Evolutionary conservation across 2,329 filamentous ascomycete species (phyloP).

Genomic region (Hymenoscyphus scutula): DNA sequence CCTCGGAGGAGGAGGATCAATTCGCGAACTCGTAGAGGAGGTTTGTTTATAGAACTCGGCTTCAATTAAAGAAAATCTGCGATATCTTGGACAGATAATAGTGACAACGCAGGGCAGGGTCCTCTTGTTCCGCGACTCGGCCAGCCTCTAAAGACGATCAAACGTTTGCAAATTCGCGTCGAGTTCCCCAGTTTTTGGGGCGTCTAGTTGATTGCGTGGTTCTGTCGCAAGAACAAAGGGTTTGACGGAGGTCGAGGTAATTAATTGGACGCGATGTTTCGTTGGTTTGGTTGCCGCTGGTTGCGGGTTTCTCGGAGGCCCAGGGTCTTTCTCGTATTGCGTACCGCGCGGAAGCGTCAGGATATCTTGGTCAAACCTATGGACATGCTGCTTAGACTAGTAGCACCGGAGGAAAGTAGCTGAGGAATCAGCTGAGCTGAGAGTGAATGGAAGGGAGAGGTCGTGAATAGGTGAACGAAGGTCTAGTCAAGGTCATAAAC

Average conservation of each 20-base stretch:
- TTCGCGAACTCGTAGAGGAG: not conserved
- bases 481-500: not conserved
- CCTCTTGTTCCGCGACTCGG: conserved; percentile 11
- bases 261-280: conserved; percentile 12
- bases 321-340: not conserved
- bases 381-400: conserved; percentile 4
- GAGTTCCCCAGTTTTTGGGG: conserved; percentile 11
- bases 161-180: conserved; percentile 15
- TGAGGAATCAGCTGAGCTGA: conserved; percentile 1
- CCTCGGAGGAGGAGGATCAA: conserved; percentile 7
- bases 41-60: not conserved
- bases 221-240: not conserved
- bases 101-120: conserved; percentile 15
- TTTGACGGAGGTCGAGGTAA: not conserved
- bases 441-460: not conserved
- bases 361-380: not conserved
- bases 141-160: conserved; percentile 21
- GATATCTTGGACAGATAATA: conserved; percentile 7
- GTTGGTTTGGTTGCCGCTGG: not conserved
- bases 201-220: conserved; percentile 1
- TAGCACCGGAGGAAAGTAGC: not conserved
- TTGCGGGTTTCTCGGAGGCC: conserved; percentile 5
- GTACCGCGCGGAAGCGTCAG: conserved; percentile 14
- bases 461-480: not conserved
- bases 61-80: conserved; percentile 1